A percentile compares a stretch with the other conserved stretches of the same genome.
phyloP scores from a whole-genome alignment of 129 eudicot species.

The Centaurea solstitialis region DNA sequence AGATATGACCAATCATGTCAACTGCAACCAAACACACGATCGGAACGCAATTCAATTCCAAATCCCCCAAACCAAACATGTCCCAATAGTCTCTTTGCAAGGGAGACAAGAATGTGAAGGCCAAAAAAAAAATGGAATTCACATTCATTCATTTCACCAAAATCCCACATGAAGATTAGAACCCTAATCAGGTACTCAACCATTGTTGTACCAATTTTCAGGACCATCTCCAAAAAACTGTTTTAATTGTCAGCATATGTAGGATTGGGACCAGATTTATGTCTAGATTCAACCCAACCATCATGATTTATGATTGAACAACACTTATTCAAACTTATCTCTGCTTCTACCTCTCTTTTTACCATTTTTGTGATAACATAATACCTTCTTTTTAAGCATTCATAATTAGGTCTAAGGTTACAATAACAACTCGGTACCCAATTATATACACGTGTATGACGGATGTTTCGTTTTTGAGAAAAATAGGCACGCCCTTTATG shows the following conservation, averaged over 20 bases:
- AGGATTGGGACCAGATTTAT: conserved; percentile 9
- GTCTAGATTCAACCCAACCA: conserved; percentile 9
- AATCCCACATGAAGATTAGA: background rate
- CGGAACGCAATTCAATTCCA: no score
- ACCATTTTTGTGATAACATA: background rate
- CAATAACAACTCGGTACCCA: background rate
- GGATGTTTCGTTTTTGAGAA: background rate
- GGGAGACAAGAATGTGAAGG: background rate
- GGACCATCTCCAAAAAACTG: conserved; percentile 14
- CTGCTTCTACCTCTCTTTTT: conserved; percentile 5
- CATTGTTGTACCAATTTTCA: background rate
- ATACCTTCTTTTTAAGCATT: background rate
- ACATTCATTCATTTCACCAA: background rate
- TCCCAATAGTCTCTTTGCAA: background rate
- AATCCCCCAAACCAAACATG: background rate
- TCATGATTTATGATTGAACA: conserved; percentile 7
- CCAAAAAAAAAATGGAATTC: background rate
- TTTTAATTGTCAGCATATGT: background rate
- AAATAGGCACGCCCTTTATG: background rate
- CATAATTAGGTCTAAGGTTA: background rate
- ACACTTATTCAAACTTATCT: background rate
- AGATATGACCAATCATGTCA: no score
- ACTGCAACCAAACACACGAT: background rate
- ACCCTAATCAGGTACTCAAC: background rate
- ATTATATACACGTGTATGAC: background rate